A percentile compares a stretch with the other conserved stretches of the same genome.
Conservation (phyloP, 2,329 filamentous ascomycete species). For the Teratosphaeriaceae sp. region DNA sequence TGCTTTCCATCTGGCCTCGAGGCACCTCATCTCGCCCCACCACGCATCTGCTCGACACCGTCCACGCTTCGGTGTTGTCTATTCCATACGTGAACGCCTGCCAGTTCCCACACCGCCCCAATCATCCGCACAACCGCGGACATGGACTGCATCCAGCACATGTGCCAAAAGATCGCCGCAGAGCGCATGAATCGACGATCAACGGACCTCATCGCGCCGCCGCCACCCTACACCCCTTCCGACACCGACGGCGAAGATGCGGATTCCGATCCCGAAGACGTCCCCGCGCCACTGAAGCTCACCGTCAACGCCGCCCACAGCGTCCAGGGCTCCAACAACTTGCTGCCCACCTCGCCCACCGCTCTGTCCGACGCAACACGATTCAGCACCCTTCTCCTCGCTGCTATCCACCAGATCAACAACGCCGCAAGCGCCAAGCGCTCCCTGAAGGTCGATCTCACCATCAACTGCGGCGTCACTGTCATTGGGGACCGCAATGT, state of each 20-base stretch:
- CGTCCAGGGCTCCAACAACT: slow-evolving; percentile 45
- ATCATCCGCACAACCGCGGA: too few species aligned
- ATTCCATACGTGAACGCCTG: too few species aligned
- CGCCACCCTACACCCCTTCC: slow-evolving; percentile 10
- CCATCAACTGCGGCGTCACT: slow-evolving; percentile 30
- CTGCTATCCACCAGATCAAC: slow-evolving; percentile 37
- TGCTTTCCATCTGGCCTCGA: too few species aligned
- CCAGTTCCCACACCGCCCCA: too few species aligned
- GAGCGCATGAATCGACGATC: slow-evolving; percentile 6
- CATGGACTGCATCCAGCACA: slow-evolving; percentile 5
- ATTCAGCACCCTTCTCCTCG: slow-evolving; percentile 41
- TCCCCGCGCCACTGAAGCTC: slow-evolving; percentile 37
- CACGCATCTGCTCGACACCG: too few species aligned
- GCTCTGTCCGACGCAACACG: slow-evolving; percentile 33
- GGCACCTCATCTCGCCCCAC: too few species aligned
- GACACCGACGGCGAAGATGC: slow-evolving; percentile 9
- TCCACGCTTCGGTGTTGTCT: too few species aligned
- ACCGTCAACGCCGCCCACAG: slow-evolving; percentile 44
- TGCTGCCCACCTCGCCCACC: slow-evolving; percentile 37
- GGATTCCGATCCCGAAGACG: too few species aligned
- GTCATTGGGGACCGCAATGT: slow-evolving; percentile 28
- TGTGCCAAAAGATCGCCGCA: slow-evolving; percentile 5
- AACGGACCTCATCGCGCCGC: slow-evolving; percentile 2
- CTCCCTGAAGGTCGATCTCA: slow-evolving; percentile 44
- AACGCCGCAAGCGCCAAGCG: slow-evolving; percentile 26